Evolutionary conservation across 768 basidiomycete species (phyloP).

Genomic region (Crepidotus variabilis): DNA sequence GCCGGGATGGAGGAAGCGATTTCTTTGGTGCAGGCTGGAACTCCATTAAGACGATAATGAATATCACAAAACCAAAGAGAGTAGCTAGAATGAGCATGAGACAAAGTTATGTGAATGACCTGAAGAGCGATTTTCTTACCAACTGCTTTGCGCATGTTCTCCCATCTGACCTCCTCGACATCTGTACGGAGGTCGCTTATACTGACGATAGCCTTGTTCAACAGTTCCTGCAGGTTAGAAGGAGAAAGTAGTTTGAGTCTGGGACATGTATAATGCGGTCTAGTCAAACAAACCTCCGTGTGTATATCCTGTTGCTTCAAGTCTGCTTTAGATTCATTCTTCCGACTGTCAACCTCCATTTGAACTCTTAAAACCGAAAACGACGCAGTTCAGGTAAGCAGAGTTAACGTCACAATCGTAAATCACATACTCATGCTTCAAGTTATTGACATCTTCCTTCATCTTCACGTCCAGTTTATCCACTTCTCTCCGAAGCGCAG

Average conservation of each 20-base stretch:
- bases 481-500: conserved; percentile 81
- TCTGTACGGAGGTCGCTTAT: conserved; percentile 77
- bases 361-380: conserved; percentile 63
- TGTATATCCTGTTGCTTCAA: conserved; percentile 79
- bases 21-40: conserved; percentile 43
- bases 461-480: conserved; percentile 85
- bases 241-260: background rate
- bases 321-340: conserved; percentile 85
- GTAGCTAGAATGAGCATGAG: conserved; percentile 39
- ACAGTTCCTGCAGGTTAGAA: conserved; percentile 48
- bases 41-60: conserved; percentile 71
- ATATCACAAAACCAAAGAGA: conserved; percentile 60
- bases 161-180: conserved; percentile 86
- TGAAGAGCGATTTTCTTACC: conserved; percentile 39
- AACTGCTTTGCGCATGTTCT: conserved; percentile 83
- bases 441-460: conserved; percentile 85
- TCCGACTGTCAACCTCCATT: conserved; percentile 93
- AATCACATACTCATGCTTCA: conserved; percentile 85
- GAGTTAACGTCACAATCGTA: background rate
- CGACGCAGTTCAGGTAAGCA: background rate
- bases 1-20: conserved; percentile 21
- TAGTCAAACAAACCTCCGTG: conserved; percentile 58
- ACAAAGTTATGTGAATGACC: background rate
- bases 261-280: background rate
- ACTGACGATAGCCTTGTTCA: conserved; percentile 70